phyloP scores from a whole-genome alignment of 345 rosid genomes.

The Citrus sp. region DNA sequence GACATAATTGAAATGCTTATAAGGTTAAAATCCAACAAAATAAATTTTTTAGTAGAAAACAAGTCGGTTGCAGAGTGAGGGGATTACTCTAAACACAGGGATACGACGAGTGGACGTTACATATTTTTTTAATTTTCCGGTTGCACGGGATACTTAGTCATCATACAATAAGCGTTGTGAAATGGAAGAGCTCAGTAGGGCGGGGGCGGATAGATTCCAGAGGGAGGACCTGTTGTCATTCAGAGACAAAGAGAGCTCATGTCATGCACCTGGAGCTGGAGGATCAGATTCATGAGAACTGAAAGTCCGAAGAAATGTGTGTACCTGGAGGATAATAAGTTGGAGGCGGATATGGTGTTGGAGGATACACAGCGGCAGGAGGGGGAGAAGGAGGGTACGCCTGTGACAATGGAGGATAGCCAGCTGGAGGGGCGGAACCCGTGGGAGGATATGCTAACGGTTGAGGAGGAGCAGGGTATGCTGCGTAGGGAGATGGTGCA shows the following conservation, averaged over 20 bases:
- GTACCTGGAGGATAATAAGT: conserved; percentile 10
- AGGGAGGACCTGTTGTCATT: conserved; percentile 10
- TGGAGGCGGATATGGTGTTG: conserved; percentile 8
- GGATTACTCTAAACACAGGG: background rate
- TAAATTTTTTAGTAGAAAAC: background rate
- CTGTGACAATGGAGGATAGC: conserved; percentile 11
- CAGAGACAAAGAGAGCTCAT: background rate
- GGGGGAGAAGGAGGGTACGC: conserved; percentile 14
- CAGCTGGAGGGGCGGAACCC: conserved; percentile 12
- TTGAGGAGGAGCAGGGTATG: conserved; percentile 16
- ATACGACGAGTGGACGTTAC: background rate
- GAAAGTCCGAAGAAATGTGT: background rate
- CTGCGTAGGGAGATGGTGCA: background rate
- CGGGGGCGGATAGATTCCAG: conserved; percentile 16
- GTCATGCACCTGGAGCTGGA: background rate
- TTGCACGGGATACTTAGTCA: no score
- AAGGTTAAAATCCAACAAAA: background rate
- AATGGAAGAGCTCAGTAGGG: conserved; percentile 13
- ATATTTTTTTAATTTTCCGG: no score
- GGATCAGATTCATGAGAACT: background rate
- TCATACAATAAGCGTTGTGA: background rate
- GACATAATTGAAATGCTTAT: background rate
- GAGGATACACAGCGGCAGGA: conserved; percentile 8
- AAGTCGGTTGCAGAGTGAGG: background rate
- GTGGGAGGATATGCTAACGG: background rate